Percentiles rank a stretch among this genome's conserved stretches.
These are phyloP conservation scores for Mycena sanguinolenta DNA, from an alignment of 768 basidiomycete species.

Conservation along the genomic window DNA sequence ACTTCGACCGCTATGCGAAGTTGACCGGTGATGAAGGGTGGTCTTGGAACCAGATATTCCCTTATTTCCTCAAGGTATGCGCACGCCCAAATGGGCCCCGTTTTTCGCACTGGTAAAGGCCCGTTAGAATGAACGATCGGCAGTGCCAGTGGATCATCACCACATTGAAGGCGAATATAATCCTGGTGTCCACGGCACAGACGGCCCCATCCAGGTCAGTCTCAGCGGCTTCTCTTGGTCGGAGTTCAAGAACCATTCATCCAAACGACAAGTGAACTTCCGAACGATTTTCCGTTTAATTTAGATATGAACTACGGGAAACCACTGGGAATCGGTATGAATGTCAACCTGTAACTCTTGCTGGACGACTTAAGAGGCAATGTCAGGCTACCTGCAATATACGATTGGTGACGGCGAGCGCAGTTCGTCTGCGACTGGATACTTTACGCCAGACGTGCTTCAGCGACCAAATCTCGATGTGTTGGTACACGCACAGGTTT, in stretches of 20 bases:
- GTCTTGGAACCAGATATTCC: no score
- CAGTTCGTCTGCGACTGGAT: no score
- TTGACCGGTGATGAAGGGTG: no score
- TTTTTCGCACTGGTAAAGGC: no score
- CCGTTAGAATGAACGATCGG: no score
- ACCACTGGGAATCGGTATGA: slow-evolving; percentile 45
- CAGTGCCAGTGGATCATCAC: no score
- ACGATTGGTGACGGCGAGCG: slow-evolving; percentile 42
- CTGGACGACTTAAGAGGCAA: no score
- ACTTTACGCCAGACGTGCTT: slow-evolving; percentile 45
- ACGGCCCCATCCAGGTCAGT: slow-evolving; percentile 48
- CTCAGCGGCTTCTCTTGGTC: slow-evolving; percentile 45
- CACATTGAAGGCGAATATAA: slow-evolving; percentile 27
- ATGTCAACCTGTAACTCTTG: background rate
- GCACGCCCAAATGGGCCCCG: no score
- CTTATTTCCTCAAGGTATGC: no score
- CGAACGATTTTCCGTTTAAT: no score
- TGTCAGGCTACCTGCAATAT: slow-evolving; percentile 41
- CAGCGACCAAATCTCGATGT: slow-evolving; percentile 50
- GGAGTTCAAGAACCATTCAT: slow-evolving; percentile 43
- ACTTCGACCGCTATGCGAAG: no score
- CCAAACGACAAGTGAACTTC: slow-evolving; percentile 45
- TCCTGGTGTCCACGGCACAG: slow-evolving; percentile 52
- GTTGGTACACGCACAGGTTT: slow-evolving; percentile 41
- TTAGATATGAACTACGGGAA: slow-evolving; percentile 47